These are phyloP conservation scores for Echites panduratus DNA, from an alignment of 257 asterid genomes.

Conservation along the genomic window DNA sequence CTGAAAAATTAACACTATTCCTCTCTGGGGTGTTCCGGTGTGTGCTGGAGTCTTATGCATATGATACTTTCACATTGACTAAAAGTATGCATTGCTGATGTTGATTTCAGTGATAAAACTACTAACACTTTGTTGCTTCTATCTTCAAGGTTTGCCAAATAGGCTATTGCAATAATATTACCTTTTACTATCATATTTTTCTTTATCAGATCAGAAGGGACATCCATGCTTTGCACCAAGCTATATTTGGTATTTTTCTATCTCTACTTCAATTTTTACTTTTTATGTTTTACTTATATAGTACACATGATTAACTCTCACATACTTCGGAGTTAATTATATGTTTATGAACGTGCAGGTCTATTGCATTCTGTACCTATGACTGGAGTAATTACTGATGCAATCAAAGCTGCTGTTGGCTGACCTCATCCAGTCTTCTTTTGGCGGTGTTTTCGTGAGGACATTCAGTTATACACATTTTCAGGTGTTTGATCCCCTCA, in stretches of 20 bases:
- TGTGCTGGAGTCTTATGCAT: neutral
- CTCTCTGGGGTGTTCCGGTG: slow-evolving; percentile 95
- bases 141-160: slow-evolving; percentile 17
- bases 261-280: slow-evolving; percentile 1
- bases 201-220: slow-evolving; percentile 57
- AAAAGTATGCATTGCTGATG: neutral
- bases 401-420: slow-evolving; percentile 96
- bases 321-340: slow-evolving; percentile 9
- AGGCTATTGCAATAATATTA: slow-evolving; percentile 66
- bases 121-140: slow-evolving; percentile 18
- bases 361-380: slow-evolving; percentile 74
- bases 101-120: slow-evolving; percentile 3
- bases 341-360: slow-evolving; percentile 44
- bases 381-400: slow-evolving; percentile 78
- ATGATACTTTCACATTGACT: neutral
- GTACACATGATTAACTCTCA: neutral
- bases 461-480: slow-evolving; percentile 19
- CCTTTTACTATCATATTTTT: slow-evolving; percentile 63
- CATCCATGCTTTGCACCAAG: slow-evolving; percentile 84
- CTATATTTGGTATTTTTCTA: slow-evolving; percentile 58
- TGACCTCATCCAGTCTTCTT: slow-evolving; percentile 97
- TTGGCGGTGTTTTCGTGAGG: slow-evolving; percentile 88
- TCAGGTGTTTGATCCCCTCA: slow-evolving; percentile 63
- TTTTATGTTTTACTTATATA: slow-evolving; percentile 1
- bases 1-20: slow-evolving; percentile 71